A percentile compares a stretch with the other conserved stretches of the same genome.
phyloP scores from a whole-genome alignment of 1,284 basidiomycete species.

The Trametes polyzona region DNA sequence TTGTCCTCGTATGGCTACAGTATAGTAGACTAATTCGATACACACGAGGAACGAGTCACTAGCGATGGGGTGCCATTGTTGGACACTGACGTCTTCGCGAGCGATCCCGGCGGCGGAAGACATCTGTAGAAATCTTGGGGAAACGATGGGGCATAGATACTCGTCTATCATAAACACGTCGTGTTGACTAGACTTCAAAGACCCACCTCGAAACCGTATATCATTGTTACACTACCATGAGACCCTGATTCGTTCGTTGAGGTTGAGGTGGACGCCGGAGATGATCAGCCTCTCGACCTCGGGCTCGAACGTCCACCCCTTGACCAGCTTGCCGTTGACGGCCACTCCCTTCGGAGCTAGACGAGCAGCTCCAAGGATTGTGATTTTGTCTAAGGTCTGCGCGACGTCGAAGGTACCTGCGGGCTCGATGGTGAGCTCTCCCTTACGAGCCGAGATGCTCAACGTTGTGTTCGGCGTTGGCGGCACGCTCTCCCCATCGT shows the following conservation, averaged over 20 bases:
- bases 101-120: too few relatives aligned
- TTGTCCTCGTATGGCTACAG: too few relatives aligned
- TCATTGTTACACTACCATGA: too few relatives aligned
- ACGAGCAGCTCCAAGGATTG: conserved; percentile 42
- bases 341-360: conserved; percentile 16
- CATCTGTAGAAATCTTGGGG: too few relatives aligned
- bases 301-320: conserved; percentile 24
- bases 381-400: conserved; percentile 38
- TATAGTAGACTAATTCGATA: too few relatives aligned
- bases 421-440: conserved; percentile 40
- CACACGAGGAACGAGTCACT: too few relatives aligned
- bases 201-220: too few relatives aligned
- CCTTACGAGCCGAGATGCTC: conserved; percentile 40
- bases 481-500: conserved; percentile 64
- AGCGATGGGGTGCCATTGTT: too few relatives aligned
- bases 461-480: conserved; percentile 53
- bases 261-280: conserved; percentile 20
- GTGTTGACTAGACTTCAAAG: neutral
- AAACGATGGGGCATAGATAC: too few relatives aligned
- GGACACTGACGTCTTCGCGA: too few relatives aligned
- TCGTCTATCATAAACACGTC: too few relatives aligned
- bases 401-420: conserved; percentile 38
- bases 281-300: conserved; percentile 29
- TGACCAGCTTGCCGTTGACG: conserved; percentile 13
- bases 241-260: conserved; percentile 21